Evolutionary conservation across 2,329 filamentous ascomycete genomes (phyloP), one percentile per base, ranked within the genome.

Genomic region (Penicillium sp.): DNA sequence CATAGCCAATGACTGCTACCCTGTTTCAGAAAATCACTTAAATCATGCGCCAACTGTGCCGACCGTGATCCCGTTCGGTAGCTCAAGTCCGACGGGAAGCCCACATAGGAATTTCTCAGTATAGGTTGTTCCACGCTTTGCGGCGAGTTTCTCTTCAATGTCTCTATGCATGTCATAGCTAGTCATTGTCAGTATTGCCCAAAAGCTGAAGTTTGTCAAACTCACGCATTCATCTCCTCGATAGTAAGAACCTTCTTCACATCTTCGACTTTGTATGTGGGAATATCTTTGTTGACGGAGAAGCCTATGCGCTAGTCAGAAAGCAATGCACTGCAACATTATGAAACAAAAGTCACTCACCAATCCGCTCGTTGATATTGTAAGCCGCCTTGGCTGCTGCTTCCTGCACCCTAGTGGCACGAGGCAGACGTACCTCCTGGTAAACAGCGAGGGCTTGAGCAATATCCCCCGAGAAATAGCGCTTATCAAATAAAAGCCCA

Each of bases 201-300:
- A 21, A 15, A 31, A 5, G 0, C 8, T n/a, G 3, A 15, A 5
- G 43, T 29, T 50, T 13, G 6, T 46, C 15, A 5, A 48, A 78
- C 81, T 75, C 75, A 84, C 77, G 78, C 76, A 58, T 89, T 88
- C 85, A 89, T 88, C 69, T 89, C 86, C 60, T 87, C 84, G 49
- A 89, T 87, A 0, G 86, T 88, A 33, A 89, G 67, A 60, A 86
- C 86, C 46, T 83, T 79, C 61, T 77, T 81, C 63, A 85, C 80
- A 50, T 87, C 81, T 60, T 83, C 80, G 0, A 88, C 86, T 65
- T 84, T 84, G 72, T 88, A 88, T 0, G 78, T 80, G 0, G 79
- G 70, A 15, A 75, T 81, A 39, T 79, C 64, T 29, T 80, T 87
- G 66, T 88, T 88, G 38, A 78, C 79, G 0, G 84, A 87, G 72